phyloP scores from a whole-genome alignment of 2,329 filamentous ascomycete genomes.

The Botrytis hyacinthi region DNA sequence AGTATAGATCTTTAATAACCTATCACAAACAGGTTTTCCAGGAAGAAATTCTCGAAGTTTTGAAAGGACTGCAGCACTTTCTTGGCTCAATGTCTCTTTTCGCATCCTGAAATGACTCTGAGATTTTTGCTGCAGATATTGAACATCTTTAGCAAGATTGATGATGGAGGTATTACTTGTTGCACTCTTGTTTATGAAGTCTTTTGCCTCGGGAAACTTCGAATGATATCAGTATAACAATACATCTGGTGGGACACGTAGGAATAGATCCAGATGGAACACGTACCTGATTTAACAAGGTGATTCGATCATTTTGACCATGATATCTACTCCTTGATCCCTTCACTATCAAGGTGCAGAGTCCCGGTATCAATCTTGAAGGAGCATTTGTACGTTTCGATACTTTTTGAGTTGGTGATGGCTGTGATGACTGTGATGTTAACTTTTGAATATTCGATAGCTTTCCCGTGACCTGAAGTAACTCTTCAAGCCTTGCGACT shows the following conservation, averaged over 20 bases:
- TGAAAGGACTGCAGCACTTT: background rate
- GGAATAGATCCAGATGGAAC: background rate
- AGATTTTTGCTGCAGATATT: slow-evolving; percentile 22
- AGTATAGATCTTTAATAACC: slow-evolving; percentile 41
- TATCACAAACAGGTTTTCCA: slow-evolving; percentile 19
- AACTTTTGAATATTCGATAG: background rate
- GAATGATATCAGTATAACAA: background rate
- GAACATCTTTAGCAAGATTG: slow-evolving; percentile 18
- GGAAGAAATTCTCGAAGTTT: slow-evolving; percentile 22
- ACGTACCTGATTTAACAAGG: slow-evolving; percentile 12
- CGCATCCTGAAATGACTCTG: slow-evolving; percentile 12
- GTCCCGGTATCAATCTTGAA: background rate
- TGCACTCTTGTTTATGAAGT: slow-evolving; percentile 19
- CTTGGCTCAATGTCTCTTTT: slow-evolving; percentile 18
- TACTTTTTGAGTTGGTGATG: background rate
- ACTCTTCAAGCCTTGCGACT: slow-evolving; percentile 17
- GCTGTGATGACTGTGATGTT: background rate
- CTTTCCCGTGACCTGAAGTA: slow-evolving; percentile 15
- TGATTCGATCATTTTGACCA: slow-evolving; percentile 21
- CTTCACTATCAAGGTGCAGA: slow-evolving; percentile 16
- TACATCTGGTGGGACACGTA: background rate
- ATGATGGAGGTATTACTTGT: slow-evolving; percentile 8
- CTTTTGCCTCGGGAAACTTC: slow-evolving; percentile 15
- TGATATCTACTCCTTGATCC: slow-evolving; percentile 18
- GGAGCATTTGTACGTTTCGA: background rate